Percentiles rank a stretch among this genome's conserved stretches.
Conservation (phyloP, 257 asterid species). For the Lycium ferocissimum region DNA sequence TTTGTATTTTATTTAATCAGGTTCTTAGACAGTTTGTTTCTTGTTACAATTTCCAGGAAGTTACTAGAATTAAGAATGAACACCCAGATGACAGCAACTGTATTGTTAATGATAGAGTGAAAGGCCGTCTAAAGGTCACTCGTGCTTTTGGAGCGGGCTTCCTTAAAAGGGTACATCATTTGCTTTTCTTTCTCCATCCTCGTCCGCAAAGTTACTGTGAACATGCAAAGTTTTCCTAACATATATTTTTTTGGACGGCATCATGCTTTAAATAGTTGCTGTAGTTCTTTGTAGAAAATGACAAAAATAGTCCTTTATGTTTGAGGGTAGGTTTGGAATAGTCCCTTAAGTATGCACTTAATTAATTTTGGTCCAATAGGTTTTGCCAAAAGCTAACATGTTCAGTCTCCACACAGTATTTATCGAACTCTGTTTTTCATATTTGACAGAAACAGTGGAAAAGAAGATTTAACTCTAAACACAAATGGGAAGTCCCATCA, state of each 20-base stretch:
- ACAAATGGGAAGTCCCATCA: too few species aligned
- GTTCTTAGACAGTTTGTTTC: slow-evolving; percentile 25
- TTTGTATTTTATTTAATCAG: background rate
- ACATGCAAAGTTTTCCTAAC: background rate
- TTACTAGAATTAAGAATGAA: slow-evolving; percentile 35
- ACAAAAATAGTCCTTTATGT: too few species aligned
- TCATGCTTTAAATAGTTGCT: slow-evolving; percentile 16
- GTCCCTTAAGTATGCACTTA: too few species aligned
- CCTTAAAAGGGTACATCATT: slow-evolving; percentile 36
- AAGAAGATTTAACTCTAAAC: too few species aligned
- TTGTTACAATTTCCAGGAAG: slow-evolving; percentile 33
- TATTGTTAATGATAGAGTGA: slow-evolving; percentile 38
- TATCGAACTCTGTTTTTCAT: too few species aligned
- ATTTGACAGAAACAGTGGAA: too few species aligned
- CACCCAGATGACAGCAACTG: slow-evolving; percentile 39
- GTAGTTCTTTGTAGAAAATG: background rate
- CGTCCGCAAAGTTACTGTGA: background rate
- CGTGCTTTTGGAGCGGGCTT: slow-evolving; percentile 43
- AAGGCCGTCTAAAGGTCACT: slow-evolving; percentile 41
- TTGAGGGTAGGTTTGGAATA: too few species aligned
- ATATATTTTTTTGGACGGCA: background rate
- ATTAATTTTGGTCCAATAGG: too few species aligned
- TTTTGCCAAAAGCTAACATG: too few species aligned
- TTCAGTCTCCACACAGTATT: too few species aligned
- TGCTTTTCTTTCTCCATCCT: background rate